phyloP scores from a whole-genome alignment of 2,329 filamentous ascomycete species.

The Beauveria brongniartii region DNA sequence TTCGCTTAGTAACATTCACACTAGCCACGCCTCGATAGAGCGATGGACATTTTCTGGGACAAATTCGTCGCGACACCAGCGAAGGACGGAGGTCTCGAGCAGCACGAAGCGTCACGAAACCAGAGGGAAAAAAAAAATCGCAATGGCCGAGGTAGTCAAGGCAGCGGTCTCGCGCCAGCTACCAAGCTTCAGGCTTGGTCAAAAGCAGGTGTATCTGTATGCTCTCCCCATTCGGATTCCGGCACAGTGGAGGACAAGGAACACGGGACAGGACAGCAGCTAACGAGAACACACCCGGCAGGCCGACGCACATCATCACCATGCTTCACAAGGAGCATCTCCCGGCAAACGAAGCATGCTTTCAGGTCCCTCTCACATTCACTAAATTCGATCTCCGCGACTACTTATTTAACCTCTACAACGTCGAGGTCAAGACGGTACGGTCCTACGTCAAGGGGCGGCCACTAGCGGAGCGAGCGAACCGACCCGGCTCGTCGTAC shows the following conservation, averaged over 20 bases:
- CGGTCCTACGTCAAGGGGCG: constrained; percentile 69
- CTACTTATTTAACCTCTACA: constrained; percentile 84
- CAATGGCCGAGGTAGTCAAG: constrained; percentile 33
- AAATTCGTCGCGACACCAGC: constrained; percentile 1
- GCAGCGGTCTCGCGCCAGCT: constrained; percentile 27
- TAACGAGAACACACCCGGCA: constrained; percentile 28
- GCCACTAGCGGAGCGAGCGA: constrained; percentile 43
- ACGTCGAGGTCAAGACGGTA: constrained; percentile 62
- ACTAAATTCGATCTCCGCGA: constrained; percentile 96
- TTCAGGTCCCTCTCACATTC: constrained; percentile 83
- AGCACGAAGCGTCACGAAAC: background rate
- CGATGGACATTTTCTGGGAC: background rate
- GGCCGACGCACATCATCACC: constrained; percentile 73
- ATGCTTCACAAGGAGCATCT: constrained; percentile 65
- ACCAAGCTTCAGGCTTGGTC: constrained; percentile 40
- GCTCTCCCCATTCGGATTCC: constrained; percentile 16
- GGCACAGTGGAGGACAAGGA: too few species aligned
- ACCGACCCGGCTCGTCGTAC: constrained; percentile 49
- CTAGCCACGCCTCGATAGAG: background rate
- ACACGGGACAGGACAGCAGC: background rate
- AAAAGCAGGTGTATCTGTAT: constrained; percentile 49
- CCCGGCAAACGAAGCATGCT: constrained; percentile 75
- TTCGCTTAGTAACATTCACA: background rate
- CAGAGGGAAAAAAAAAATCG: constrained; percentile 12
- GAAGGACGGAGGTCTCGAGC: background rate